These are phyloP conservation scores for Stentor coeruleus DNA, from an alignment of 73 alveolate genomes.

Conservation along the genomic window DNA sequence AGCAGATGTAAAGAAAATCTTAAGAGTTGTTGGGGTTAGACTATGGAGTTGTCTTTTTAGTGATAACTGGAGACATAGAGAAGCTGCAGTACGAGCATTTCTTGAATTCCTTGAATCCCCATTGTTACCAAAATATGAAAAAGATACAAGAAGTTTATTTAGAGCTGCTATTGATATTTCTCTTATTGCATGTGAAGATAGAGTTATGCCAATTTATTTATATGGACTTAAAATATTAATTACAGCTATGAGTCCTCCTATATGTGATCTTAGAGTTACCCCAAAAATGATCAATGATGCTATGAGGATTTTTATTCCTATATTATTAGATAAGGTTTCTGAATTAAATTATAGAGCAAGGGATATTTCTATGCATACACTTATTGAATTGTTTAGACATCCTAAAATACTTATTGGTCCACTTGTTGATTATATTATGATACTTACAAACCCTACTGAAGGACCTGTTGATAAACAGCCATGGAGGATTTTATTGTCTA, in stretches of 20 bases:
- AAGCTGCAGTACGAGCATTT: slow-evolving; percentile 94
- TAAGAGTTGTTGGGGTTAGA: slow-evolving; percentile 87
- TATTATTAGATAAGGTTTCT: slow-evolving; percentile 79
- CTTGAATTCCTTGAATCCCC: slow-evolving; percentile 87
- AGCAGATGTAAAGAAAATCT: slow-evolving; percentile 78
- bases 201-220: slow-evolving; percentile 84
- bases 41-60: slow-evolving; percentile 91
- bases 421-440: slow-evolving; percentile 86
- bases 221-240: slow-evolving; percentile 80
- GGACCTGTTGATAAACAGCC: slow-evolving; percentile 93
- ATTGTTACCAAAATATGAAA: slow-evolving; percentile 73
- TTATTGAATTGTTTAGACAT: slow-evolving; percentile 82
- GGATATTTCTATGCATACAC: slow-evolving; percentile 78
- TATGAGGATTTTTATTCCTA: slow-evolving; percentile 78
- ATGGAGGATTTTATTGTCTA: slow-evolving; percentile 82
- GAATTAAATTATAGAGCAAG: slow-evolving; percentile 94
- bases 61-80: slow-evolving; percentile 97
- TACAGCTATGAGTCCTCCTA: slow-evolving; percentile 89
- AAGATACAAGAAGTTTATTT: slow-evolving; percentile 79
- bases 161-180: slow-evolving; percentile 91
- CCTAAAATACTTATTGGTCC: slow-evolving; percentile 86
- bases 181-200: slow-evolving; percentile 85
- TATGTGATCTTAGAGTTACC: slow-evolving; percentile 92
- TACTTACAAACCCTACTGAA: slow-evolving; percentile 82
- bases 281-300: slow-evolving; percentile 78